Conservation (phyloP, 1,284 basidiomycete species). For the Caloboletus firmus region DNA sequence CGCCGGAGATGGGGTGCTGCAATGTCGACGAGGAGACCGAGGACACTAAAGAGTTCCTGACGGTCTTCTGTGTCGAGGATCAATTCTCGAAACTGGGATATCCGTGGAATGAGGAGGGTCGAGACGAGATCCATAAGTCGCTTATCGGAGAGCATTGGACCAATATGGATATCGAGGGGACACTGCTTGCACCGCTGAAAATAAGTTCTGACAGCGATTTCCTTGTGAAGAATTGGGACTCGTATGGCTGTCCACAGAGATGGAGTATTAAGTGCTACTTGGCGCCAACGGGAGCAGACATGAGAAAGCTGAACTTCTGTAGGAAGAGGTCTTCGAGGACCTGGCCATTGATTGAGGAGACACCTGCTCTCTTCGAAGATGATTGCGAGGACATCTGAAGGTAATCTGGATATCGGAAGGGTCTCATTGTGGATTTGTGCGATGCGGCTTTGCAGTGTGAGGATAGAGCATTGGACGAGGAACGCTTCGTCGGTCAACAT, state of each 20-base stretch:
- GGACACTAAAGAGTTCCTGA: constrained; percentile 28
- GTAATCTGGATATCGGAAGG: constrained; percentile 32
- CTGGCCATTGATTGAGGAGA: constrained; percentile 31
- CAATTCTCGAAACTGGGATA: constrained; percentile 33
- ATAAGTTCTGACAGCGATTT: constrained; percentile 27
- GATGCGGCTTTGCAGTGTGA: constrained; percentile 33
- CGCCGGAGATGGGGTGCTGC: constrained; percentile 30
- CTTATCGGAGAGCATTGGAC: constrained; percentile 30
- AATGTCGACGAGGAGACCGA: constrained; percentile 23
- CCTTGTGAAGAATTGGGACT: constrained; percentile 36
- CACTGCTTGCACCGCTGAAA: constrained; percentile 34
- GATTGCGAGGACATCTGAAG: constrained; percentile 36
- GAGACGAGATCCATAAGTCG: constrained; percentile 28
- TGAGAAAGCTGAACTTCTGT: constrained; percentile 36
- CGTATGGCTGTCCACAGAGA: constrained; percentile 36
- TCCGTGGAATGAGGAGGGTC: constrained; percentile 30
- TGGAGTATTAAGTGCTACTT: constrained; percentile 34
- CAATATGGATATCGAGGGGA: constrained; percentile 31
- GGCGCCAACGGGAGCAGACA: constrained; percentile 33
- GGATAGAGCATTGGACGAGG: constrained; percentile 31
- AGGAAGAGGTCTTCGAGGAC: constrained; percentile 33
- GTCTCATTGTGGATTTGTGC: constrained; percentile 34
- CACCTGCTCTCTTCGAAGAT: constrained; percentile 34
- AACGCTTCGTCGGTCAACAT: constrained; percentile 28
- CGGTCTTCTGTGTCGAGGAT: constrained; percentile 35